Conservation (phyloP, 2,329 filamentous ascomycete genomes). For the Akanthomyces uredinophilus region DNA sequence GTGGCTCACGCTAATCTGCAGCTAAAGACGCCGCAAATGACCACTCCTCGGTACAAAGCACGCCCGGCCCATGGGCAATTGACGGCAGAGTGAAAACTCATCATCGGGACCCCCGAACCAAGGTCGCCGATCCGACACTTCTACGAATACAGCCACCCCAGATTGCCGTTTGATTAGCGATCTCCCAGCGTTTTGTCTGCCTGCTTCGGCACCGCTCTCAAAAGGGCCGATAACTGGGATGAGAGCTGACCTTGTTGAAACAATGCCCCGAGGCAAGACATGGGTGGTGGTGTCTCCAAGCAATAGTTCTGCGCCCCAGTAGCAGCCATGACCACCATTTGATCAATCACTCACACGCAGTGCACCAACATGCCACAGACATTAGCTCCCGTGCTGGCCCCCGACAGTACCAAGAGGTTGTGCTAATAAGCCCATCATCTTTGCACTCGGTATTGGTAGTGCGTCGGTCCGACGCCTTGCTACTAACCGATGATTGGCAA, state of each 20-base stretch:
- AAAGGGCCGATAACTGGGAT: neutral
- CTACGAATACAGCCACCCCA: neutral
- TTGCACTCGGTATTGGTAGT: neutral
- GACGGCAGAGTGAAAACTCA: neutral
- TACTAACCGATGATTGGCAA: neutral
- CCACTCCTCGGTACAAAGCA: neutral
- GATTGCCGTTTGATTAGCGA: neutral
- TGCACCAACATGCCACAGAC: neutral
- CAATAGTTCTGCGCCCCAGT: neutral
- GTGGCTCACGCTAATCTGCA: constrained; percentile 7
- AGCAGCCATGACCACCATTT: neutral
- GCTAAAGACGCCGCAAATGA: neutral
- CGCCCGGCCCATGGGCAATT: neutral
- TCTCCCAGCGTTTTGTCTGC: neutral
- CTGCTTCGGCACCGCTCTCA: neutral
- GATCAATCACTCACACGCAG: neutral
- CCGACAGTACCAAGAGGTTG: too few species aligned
- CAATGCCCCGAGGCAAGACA: neutral
- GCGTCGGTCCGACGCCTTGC: constrained; percentile 2
- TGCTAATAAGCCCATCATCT: too few species aligned
- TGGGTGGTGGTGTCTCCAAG: neutral
- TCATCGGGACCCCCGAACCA: neutral
- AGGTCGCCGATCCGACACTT: neutral
- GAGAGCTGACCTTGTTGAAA: neutral
- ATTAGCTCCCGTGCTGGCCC: neutral